Evolutionary conservation across 108 stramenopile genomes (phyloP).

Genomic region (Tribonema minus): DNA sequence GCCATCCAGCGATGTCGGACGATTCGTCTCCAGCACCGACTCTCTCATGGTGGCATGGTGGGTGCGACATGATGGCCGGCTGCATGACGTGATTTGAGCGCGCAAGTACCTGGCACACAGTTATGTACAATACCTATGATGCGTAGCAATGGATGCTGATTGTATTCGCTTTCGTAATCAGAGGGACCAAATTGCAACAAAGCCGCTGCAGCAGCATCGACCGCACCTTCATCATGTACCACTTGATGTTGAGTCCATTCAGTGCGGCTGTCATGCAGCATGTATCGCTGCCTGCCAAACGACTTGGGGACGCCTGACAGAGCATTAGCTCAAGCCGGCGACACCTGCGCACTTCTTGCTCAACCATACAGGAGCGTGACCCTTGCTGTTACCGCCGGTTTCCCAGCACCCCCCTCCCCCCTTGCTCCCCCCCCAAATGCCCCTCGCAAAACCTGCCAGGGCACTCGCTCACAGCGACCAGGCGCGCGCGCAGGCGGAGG

Average conservation of each 20-base stretch:
- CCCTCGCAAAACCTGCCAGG: background rate
- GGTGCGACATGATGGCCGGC: slow-evolving; percentile 5
- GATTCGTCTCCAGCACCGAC: slow-evolving; percentile 10
- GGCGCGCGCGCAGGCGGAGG: background rate
- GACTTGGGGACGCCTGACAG: no score
- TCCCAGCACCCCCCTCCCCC: background rate
- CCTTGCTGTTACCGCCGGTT: background rate
- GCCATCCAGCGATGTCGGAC: background rate
- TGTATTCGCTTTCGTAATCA: no score
- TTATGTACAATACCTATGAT: no score
- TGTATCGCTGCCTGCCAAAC: background rate
- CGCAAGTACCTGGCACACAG: no score
- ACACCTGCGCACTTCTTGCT: background rate
- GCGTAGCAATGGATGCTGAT: no score
- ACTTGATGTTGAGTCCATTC: no score
- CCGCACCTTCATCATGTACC: background rate
- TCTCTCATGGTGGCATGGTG: slow-evolving; percentile 40
- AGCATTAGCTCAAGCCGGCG: background rate
- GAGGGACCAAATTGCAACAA: no score
- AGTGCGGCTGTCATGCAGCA: no score
- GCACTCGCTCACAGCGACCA: background rate
- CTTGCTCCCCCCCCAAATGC: background rate
- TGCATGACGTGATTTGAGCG: background rate
- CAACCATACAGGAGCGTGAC: background rate
- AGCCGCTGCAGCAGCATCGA: background rate